Evolutionary conservation across 768 basidiomycete genomes (phyloP).

Genomic region (Trametopsis cervina): DNA sequence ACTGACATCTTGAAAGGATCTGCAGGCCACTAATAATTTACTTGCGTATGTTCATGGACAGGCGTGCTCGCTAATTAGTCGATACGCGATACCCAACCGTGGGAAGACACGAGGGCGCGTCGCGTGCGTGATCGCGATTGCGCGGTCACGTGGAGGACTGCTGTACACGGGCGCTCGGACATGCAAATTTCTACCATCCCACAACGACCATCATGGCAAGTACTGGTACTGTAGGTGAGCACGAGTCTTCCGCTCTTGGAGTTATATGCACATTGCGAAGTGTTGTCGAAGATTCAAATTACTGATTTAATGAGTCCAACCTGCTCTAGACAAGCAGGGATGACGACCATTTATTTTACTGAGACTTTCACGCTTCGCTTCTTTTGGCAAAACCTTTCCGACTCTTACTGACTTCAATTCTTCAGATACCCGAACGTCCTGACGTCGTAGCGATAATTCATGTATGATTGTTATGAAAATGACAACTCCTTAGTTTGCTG

Average conservation of each 20-base stretch:
- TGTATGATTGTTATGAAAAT: too few relatives aligned
- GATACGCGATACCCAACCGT: not conserved
- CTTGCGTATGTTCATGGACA: too few relatives aligned
- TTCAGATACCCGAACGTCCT: too few relatives aligned
- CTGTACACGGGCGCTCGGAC: not conserved
- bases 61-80: not conserved
- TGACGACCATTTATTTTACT: constrained; percentile 21
- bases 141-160: not conserved
- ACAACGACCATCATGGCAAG: not conserved
- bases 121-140: constrained; percentile 3
- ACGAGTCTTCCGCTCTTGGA: not conserved
- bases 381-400: not conserved
- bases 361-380: constrained; percentile 13
- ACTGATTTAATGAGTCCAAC: constrained; percentile 29
- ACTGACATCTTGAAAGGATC: constrained; percentile 6
- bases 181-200: not conserved
- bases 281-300: constrained; percentile 20
- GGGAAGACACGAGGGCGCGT: not conserved
- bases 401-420: not conserved
- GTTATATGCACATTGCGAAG: not conserved
- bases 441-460: too few relatives aligned
- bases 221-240: too few relatives aligned
- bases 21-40: too few relatives aligned
- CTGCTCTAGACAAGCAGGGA: constrained; percentile 17
- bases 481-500: too few relatives aligned